Conservation (phyloP, 139 green algal genomes). For the Picochlorum costavermella region DNA sequence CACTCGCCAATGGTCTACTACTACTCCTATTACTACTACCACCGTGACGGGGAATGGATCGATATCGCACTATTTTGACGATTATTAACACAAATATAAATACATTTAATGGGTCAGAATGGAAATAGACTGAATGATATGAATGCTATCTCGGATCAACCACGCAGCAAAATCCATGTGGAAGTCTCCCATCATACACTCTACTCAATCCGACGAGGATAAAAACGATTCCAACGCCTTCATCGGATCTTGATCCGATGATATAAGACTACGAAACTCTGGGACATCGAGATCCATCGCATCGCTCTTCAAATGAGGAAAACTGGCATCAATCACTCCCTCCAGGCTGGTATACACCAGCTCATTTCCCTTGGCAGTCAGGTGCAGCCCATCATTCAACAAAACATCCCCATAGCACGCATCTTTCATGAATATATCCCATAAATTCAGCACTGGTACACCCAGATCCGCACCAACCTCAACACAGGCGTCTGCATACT, state of each 20-base stretch:
- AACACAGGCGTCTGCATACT: conserved; percentile 46
- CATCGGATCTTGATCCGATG: not conserved
- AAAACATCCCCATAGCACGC: conserved; percentile 20
- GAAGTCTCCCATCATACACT: too few relatives aligned
- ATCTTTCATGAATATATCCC: conserved; percentile 39
- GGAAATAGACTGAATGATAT: too few relatives aligned
- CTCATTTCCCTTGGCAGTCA: conserved; percentile 47
- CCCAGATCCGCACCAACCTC: conserved; percentile 30
- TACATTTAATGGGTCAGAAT: too few relatives aligned
- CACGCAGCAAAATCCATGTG: too few relatives aligned
- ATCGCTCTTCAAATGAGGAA: conserved; percentile 31
- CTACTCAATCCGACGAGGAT: too few relatives aligned
- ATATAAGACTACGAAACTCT: not conserved
- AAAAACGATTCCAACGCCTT: not conserved
- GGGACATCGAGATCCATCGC: conserved; percentile 17
- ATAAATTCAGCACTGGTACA: conserved; percentile 63
- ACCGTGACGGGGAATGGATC: too few relatives aligned
- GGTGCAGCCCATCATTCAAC: conserved; percentile 65
- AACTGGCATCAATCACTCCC: conserved; percentile 24
- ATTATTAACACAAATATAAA: too few relatives aligned
- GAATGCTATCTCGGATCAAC: too few relatives aligned
- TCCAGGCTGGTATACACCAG: conserved; percentile 36
- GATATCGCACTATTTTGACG: too few relatives aligned
- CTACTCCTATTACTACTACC: not conserved
- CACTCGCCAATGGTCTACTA: conserved; percentile 3